Evolutionary conservation across 164 flowering plant species (phyloP).

Genomic region (Protea cynaroides): DNA sequence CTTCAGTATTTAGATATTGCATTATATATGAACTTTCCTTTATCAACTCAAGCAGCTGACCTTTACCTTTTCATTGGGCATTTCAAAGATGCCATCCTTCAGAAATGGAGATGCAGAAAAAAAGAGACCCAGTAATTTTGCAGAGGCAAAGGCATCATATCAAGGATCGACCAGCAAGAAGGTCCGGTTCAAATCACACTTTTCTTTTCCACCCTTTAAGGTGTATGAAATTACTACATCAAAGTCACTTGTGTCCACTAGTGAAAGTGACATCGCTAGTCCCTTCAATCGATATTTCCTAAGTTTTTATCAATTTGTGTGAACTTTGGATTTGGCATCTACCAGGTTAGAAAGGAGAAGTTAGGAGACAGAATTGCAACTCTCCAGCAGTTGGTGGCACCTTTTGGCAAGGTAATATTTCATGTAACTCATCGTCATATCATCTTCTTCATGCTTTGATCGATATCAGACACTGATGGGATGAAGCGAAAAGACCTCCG

Average conservation of each 20-base stretch:
- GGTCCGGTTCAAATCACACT: constrained; percentile 56
- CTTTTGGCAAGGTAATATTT: constrained; percentile 99
- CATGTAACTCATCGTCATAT: no score
- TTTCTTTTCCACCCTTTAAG: constrained; percentile 77
- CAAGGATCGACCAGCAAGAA: constrained; percentile 44
- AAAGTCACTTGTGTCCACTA: no score
- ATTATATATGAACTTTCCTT: not conserved
- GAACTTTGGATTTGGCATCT: not conserved
- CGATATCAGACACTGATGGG: no score
- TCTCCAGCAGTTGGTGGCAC: constrained; percentile 90
- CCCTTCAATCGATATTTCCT: no score
- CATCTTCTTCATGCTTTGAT: no score
- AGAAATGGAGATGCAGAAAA: constrained; percentile 39
- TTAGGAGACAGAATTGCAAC: constrained; percentile 92
- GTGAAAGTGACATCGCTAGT: no score
- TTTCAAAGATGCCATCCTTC: constrained; percentile 30
- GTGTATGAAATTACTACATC: constrained; percentile 22
- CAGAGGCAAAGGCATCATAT: constrained; percentile 44
- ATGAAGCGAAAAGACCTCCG: no score
- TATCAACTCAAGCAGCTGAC: not conserved
- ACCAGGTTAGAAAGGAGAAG: constrained; percentile 90
- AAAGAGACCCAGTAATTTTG: constrained; percentile 41
- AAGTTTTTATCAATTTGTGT: not conserved
- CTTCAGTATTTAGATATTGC: no score
- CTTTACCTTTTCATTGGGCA: not conserved